These are phyloP conservation scores for Talaromyces trachyspermus DNA, from an alignment of 495 filamentous ascomycete species.

Conservation along the genomic window DNA sequence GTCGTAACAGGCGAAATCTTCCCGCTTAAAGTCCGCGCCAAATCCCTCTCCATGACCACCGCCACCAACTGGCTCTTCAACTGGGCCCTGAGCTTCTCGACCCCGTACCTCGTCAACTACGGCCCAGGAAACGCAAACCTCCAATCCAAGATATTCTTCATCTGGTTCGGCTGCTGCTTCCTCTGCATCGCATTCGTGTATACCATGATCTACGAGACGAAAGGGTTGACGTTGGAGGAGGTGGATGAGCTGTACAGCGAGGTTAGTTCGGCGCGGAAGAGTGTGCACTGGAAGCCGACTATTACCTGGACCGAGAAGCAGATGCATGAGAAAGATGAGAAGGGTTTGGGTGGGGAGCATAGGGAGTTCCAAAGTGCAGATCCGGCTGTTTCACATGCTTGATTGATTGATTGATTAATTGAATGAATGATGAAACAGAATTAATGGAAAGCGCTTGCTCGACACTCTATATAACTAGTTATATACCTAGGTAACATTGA, in stretches of 20 bases:
- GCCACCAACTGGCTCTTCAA: slow-evolving; percentile 70
- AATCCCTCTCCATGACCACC: slow-evolving; percentile 65
- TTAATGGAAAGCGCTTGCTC: too few relatives aligned
- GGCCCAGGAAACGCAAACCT: slow-evolving; percentile 59
- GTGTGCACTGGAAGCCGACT: slow-evolving; percentile 3
- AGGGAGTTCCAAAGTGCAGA: background rate
- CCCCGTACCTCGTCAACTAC: slow-evolving; percentile 68
- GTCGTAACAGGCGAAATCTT: slow-evolving; percentile 62
- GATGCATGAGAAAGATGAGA: background rate
- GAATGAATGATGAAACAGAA: too few relatives aligned
- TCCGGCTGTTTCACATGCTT: background rate
- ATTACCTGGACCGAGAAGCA: slow-evolving; percentile 3
- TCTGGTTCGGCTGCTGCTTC: slow-evolving; percentile 70
- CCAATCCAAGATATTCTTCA: slow-evolving; percentile 59
- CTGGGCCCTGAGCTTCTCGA: slow-evolving; percentile 69
- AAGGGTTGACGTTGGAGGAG: slow-evolving; percentile 74
- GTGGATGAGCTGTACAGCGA: slow-evolving; percentile 74
- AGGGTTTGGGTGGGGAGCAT: background rate
- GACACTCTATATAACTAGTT: too few relatives aligned
- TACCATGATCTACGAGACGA: slow-evolving; percentile 64
- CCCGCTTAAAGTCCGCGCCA: slow-evolving; percentile 61
- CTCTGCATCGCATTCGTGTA: slow-evolving; percentile 35
- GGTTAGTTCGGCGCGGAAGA: slow-evolving; percentile 21
- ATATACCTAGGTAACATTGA: too few relatives aligned
- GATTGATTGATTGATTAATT: too few relatives aligned